A percentile compares a stretch with the other conserved stretches of the same genome.
Conservation (phyloP, 78 protist genomes). For the Speleostelium caveatum region DNA sequence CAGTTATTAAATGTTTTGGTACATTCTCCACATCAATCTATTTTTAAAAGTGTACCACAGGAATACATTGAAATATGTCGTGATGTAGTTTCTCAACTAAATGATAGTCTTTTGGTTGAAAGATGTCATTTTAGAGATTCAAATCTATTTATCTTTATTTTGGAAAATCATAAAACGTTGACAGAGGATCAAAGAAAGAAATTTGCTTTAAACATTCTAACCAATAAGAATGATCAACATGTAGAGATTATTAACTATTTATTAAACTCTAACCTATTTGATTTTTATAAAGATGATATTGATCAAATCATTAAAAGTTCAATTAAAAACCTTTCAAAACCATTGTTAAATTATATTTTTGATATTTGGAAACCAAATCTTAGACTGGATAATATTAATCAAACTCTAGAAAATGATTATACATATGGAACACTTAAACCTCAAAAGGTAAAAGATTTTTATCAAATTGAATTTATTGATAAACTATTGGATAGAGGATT, state of each 20-base stretch:
- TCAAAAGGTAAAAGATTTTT: background rate
- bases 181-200: background rate
- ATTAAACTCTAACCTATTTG: background rate
- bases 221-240: background rate
- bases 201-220: background rate
- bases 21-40: background rate
- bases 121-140: background rate
- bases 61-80: background rate
- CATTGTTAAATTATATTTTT: background rate
- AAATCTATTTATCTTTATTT: background rate
- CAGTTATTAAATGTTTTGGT: background rate
- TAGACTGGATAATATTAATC: background rate
- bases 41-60: background rate
- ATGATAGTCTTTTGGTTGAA: background rate
- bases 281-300: background rate
- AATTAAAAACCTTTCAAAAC: background rate
- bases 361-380: background rate
- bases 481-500: background rate
- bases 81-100: background rate
- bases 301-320: background rate
- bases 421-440: too few species aligned
- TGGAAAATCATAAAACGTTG: background rate
- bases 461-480: background rate
- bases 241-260: background rate
- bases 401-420: background rate